Conservation (phyloP, 345 rosid species). For the Eucalyptus microcorys region DNA sequence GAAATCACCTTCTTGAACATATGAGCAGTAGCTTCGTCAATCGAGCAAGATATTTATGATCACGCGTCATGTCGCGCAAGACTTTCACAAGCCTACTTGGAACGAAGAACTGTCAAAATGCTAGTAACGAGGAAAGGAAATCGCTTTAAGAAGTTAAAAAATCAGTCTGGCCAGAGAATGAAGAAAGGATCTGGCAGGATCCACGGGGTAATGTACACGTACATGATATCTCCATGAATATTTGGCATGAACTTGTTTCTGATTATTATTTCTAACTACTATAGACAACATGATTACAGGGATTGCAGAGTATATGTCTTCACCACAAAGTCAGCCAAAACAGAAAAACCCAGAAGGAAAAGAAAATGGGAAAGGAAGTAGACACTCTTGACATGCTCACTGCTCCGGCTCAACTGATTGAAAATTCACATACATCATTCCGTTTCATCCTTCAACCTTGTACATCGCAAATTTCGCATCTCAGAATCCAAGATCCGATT, state of each 20-base stretch:
- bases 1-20: neutral
- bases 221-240: neutral
- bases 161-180: neutral
- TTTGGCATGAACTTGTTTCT: neutral
- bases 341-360: neutral
- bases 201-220: neutral
- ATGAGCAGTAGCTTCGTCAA: neutral
- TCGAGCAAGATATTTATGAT: neutral
- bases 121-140: neutral
- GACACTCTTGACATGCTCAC: neutral
- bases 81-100: neutral
- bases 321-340: neutral
- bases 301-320: neutral
- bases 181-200: neutral
- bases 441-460: neutral
- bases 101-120: neutral
- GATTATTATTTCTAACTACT: neutral
- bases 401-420: neutral
- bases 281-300: neutral
- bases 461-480: neutral
- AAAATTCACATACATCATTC: neutral
- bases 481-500: neutral
- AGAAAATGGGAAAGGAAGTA: neutral
- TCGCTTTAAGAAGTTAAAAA: neutral
- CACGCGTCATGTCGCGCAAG: neutral